phyloP scores from a whole-genome alignment of 306 rosid species.

The Lathyrus aphaca region DNA sequence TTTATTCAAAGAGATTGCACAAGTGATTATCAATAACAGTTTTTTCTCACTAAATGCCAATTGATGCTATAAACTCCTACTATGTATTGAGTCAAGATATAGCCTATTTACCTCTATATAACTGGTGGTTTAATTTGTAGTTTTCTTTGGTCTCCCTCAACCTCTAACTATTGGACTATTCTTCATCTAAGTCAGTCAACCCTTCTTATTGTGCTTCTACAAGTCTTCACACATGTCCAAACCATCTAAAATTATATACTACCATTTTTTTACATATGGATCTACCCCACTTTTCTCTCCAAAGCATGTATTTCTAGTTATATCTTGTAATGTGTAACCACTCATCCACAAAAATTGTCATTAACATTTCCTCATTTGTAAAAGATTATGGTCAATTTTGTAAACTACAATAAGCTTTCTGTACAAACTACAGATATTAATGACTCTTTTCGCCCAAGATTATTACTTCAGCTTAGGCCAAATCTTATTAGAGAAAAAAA shows the following conservation, averaged over 20 bases:
- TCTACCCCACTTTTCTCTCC: conserved; percentile 7
- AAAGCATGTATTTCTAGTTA: conserved; percentile 1
- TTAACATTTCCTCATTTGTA: conserved; percentile 1
- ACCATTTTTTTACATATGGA: background rate
- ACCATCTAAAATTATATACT: background rate
- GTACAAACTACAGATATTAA: conserved; percentile 1
- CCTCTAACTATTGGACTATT: background rate
- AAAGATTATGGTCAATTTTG: conserved; percentile 5
- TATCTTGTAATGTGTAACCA: background rate
- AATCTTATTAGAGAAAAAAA: conserved; percentile 20
- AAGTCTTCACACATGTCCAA: background rate
- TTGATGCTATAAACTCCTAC: background rate
- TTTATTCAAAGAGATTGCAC: conserved; percentile 21
- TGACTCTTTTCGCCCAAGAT: conserved; percentile 15
- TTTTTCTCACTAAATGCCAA: background rate
- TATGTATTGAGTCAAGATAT: background rate
- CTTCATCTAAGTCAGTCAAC: conserved; percentile 13
- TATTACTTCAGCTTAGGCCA: conserved; percentile 31
- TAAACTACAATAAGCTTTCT: conserved; percentile 22
- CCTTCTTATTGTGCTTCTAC: background rate
- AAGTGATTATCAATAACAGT: conserved; percentile 4
- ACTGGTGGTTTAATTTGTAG: background rate
- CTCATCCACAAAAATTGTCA: background rate
- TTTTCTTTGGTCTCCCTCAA: conserved; percentile 10
- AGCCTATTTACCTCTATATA: conserved; percentile 3